Evolutionary conservation across 176 grass and related monocot genomes (phyloP).

Genomic region (Triticum dicoccoides): DNA sequence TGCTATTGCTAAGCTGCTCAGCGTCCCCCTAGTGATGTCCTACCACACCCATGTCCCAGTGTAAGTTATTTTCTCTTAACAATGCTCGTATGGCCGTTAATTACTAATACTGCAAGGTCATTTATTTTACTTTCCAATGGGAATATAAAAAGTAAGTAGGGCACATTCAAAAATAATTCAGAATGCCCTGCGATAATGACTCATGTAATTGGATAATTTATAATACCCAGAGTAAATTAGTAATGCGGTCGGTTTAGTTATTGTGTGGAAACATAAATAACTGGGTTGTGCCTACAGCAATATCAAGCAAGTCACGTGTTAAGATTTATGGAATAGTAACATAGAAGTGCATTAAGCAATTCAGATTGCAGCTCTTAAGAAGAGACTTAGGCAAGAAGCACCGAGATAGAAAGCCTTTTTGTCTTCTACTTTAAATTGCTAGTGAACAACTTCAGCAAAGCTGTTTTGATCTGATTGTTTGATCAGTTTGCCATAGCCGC

Average conservation of each 20-base stretch:
- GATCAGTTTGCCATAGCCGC: too few species aligned
- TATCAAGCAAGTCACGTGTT: neutral
- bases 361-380: neutral
- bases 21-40: conserved; percentile 80
- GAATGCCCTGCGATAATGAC: neutral
- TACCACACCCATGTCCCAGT: conserved; percentile 97
- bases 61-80: conserved; percentile 34
- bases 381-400: too few species aligned
- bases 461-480: too few species aligned
- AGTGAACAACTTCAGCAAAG: neutral
- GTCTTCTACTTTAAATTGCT: neutral
- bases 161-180: neutral
- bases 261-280: neutral
- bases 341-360: neutral
- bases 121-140: neutral
- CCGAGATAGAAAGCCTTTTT: neutral
- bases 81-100: neutral
- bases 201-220: neutral
- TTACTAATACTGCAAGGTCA: neutral
- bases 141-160: neutral
- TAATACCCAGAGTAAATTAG: neutral
- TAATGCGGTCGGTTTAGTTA: neutral
- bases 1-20: conserved; percentile 79
- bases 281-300: neutral
- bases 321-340: neutral